phyloP scores from a whole-genome alignment of 106 monocot species.

The Allium fistulosum region DNA sequence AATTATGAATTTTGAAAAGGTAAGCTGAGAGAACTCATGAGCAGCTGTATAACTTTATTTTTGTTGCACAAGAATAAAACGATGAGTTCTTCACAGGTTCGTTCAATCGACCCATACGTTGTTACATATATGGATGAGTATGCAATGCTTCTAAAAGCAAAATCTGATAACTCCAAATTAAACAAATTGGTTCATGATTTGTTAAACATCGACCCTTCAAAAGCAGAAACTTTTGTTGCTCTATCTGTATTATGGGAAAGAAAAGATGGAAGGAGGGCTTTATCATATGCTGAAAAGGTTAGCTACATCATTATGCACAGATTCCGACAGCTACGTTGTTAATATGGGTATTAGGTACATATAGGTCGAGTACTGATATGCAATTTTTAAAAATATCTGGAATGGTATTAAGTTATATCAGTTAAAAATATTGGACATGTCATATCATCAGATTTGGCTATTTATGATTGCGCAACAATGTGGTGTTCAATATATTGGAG shows the following conservation, averaged over 20 bases:
- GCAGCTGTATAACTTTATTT: neutral
- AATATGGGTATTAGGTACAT: no score
- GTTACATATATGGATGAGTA: conserved; percentile 99
- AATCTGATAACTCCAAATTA: conserved; percentile 68
- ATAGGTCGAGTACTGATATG: no score
- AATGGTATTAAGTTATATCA: no score
- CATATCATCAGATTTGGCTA: no score
- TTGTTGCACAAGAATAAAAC: neutral
- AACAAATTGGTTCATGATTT: conserved; percentile 95
- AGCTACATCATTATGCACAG: neutral
- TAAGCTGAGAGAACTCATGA: conserved; percentile 12
- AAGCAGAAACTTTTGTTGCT: conserved; percentile 78
- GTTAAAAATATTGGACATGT: no score
- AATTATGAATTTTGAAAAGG: conserved; percentile 97
- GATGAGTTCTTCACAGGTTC: conserved; percentile 42
- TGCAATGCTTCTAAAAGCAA: conserved; percentile 89
- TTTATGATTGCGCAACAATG: no score
- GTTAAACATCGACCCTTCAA: conserved; percentile 74
- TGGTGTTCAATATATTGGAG: no score
- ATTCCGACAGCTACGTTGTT: no score
- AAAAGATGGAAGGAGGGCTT: conserved; percentile 88
- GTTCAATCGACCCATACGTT: conserved; percentile 80
- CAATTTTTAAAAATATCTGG: no score
- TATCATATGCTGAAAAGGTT: conserved; percentile 94
- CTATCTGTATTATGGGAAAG: conserved; percentile 86